Evolutionary conservation across 177 flowering plant species (phyloP).

Genomic region (Vitis hybrid): DNA sequence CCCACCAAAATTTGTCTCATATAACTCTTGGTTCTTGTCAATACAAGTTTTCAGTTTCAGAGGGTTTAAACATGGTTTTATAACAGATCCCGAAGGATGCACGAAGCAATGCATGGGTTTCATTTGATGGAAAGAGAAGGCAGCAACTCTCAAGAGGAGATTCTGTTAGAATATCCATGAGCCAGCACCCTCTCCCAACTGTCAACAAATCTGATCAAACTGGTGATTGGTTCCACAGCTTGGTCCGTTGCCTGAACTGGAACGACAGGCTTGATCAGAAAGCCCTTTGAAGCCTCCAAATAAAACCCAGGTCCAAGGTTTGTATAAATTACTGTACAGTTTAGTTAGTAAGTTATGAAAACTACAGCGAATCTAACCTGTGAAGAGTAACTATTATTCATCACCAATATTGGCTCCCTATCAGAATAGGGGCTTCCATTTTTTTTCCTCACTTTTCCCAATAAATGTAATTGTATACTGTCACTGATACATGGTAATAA

Average conservation of each 20-base stretch:
- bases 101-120: slow-evolving; percentile 98
- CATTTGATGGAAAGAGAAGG: slow-evolving; percentile 98
- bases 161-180: slow-evolving; percentile 85
- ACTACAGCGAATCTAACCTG: slow-evolving; percentile 7
- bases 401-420: slow-evolving; percentile 14
- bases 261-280: slow-evolving; percentile 95
- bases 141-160: slow-evolving; percentile 96
- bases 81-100: slow-evolving; percentile 89
- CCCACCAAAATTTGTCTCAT: background rate
- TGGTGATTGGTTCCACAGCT: slow-evolving; percentile 98
- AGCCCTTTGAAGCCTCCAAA: slow-evolving; percentile 54
- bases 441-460: background rate
- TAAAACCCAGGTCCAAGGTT: background rate
- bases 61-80: background rate
- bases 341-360: slow-evolving; percentile 1
- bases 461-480: background rate
- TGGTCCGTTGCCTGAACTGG: slow-evolving; percentile 97
- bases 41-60: background rate
- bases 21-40: background rate
- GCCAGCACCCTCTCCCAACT: slow-evolving; percentile 95
- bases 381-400: slow-evolving; percentile 6
- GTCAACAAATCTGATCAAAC: slow-evolving; percentile 96
- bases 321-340: slow-evolving; percentile 47
- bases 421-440: slow-evolving; percentile 12
- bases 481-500: background rate